Percentiles rank a stretch among this genome's conserved stretches.
These are phyloP conservation scores for Verticillium nonalfalfae DNA, from an alignment of 2,329 filamentous ascomycete species.

Conservation along the genomic window DNA sequence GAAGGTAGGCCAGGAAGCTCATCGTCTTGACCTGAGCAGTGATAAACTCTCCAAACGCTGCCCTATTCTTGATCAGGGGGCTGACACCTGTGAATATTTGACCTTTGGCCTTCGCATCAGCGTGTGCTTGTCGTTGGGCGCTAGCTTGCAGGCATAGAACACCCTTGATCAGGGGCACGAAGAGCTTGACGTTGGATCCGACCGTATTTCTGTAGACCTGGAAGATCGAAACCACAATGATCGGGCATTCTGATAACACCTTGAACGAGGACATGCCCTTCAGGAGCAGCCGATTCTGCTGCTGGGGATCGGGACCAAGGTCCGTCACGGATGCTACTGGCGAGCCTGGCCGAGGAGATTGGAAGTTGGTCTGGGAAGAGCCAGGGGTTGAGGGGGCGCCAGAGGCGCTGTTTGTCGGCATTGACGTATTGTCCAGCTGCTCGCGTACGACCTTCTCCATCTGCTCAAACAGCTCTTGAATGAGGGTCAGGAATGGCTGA, in stretches of 20 bases:
- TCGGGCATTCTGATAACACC: conserved; percentile 93
- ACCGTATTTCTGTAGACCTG: conserved; percentile 83
- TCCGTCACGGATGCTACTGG: conserved; percentile 79
- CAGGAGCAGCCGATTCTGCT: conserved; percentile 71
- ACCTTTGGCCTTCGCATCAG: conserved; percentile 70
- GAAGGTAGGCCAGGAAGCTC: conserved; percentile 92
- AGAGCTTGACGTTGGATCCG: conserved; percentile 77
- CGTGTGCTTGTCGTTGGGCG: conserved; percentile 87
- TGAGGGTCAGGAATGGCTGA: conserved; percentile 83
- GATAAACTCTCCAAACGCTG: conserved; percentile 94
- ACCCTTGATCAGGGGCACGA: conserved; percentile 89
- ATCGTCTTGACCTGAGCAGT: conserved; percentile 98
- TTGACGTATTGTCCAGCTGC: conserved; percentile 75
- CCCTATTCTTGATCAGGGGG: conserved; percentile 85
- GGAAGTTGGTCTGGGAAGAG: conserved; percentile 64
- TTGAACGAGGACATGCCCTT: conserved; percentile 99
- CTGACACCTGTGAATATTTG: conserved; percentile 90
- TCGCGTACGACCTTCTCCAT: conserved; percentile 94
- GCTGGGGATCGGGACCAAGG: conserved; percentile 72
- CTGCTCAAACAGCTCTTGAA: conserved; percentile 91
- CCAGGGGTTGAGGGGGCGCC: conserved; percentile 62
- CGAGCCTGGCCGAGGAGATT: conserved; percentile 84
- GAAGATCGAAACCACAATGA: conserved; percentile 97
- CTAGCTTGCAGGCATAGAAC: conserved; percentile 85
- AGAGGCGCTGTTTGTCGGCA: conserved; percentile 42